phyloP scores from a whole-genome alignment of 2,329 filamentous ascomycete species.

The Verticillium zaregamsianum region DNA sequence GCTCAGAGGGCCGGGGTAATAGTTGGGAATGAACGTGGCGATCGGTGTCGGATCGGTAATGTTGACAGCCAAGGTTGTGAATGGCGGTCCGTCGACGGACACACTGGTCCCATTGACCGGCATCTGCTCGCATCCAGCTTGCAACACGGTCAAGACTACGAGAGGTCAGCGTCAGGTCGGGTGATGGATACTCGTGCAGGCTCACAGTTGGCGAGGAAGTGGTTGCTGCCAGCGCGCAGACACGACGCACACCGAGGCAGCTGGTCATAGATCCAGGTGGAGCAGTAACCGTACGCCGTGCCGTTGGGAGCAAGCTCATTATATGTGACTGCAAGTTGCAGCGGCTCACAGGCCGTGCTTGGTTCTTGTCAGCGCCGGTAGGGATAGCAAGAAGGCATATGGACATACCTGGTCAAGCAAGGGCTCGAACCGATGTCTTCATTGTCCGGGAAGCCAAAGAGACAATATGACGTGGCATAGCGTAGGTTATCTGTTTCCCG shows the following conservation, averaged over 20 bases:
- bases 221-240: conserved; percentile 29
- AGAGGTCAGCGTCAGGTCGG: no score
- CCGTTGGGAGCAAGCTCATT: conserved; percentile 42
- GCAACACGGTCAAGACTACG: conserved; percentile 43
- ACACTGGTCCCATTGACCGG: conserved; percentile 42
- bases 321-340: conserved; percentile 42
- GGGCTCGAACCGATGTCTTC: conserved; percentile 35
- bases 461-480: conserved; percentile 50
- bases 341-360: conserved; percentile 49
- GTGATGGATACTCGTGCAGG: no score
- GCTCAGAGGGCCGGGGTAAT: conserved; percentile 42
- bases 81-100: conserved; percentile 47
- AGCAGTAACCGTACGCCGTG: conserved; percentile 51
- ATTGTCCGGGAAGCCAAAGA: conserved; percentile 46
- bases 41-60: conserved; percentile 44
- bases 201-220: conserved; percentile 52
- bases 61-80: conserved; percentile 43
- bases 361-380: not conserved
- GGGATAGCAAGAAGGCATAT: not conserved
- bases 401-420: conserved; percentile 48
- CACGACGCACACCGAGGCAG: conserved; percentile 44
- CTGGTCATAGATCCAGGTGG: conserved; percentile 36
- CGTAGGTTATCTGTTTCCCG: conserved; percentile 50
- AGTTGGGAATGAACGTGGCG: conserved; percentile 32
- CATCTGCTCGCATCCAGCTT: conserved; percentile 52